Evolutionary conservation across 805 yeast species (phyloP), one percentile per base, ranked within the genome.

Genomic region (Kodamaea sagamina): DNA sequence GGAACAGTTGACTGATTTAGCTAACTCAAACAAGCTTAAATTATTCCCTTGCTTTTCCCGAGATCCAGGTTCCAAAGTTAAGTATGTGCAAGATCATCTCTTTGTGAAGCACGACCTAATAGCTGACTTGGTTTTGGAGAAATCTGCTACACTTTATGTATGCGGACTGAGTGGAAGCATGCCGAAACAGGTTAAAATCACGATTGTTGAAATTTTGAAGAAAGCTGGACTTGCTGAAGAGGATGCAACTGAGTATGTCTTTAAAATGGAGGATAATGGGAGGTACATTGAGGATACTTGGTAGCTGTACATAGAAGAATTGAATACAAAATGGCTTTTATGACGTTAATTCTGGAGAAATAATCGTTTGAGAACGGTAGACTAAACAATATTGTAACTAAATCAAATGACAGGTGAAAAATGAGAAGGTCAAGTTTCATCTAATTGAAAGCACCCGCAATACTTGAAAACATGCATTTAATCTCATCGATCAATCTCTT

Each of bases 91-190:
- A 58, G 86, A 88, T 55, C 67, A 72, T 36, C 52, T 92, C 32
- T 84, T 77, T 66, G 63, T 67, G 21, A 65, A 82, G 32, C 72
- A 74, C 24, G 59, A 68, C 3, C 37, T 68, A 15, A 63, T 92
- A 2, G 77, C 72, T 1, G 74, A 81, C 2, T 60, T 82, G 41
- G 55, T 90, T 4, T 59, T 78, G 1, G 67, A 81, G 10, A 51
- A 77, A 32, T 59, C 71, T n/a, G 95, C 86, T 0, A 62, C 77
- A 0, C 66, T 93, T 4, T 89, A 83, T 58, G 71, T 93, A 4
- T 92, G 99, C 70, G 99, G 99, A 0, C 82, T 96, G 11, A 82
- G 95, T 18, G 98, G 99, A 0, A 79, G 79, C 49, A 93, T 93
- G 99, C 99, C 99, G 0, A 73, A 78, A 16, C 89, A 83, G 63